Percentiles rank a stretch among this genome's conserved stretches.
Evolutionary conservation across 495 filamentous ascomycete genomes (phyloP).

Genomic region (Niebla homalea): DNA sequence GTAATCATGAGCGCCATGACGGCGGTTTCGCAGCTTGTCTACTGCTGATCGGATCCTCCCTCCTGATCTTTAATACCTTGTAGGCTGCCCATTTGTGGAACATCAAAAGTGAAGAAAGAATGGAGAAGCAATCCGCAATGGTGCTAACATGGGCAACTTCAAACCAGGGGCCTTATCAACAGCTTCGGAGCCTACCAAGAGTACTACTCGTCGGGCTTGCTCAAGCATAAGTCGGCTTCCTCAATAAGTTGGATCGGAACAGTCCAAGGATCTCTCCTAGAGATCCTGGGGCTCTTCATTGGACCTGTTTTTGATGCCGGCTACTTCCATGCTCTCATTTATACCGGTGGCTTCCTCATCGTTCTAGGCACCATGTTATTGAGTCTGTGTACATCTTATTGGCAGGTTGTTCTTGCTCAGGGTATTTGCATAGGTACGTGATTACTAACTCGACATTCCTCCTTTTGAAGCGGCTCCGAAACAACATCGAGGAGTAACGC

Average conservation of each 20-base stretch:
- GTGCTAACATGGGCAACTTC: neutral
- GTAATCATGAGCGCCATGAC: neutral
- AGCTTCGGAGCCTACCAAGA: constrained; percentile 30
- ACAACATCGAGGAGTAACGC: too few relatives aligned
- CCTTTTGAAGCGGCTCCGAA: too few relatives aligned
- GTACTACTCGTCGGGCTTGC: constrained; percentile 14
- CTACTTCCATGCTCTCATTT: constrained; percentile 24
- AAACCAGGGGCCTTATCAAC: constrained; percentile 25
- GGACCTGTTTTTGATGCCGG: constrained; percentile 34
- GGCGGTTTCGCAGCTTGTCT: neutral
- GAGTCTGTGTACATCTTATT: constrained; percentile 29
- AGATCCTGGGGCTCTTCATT: constrained; percentile 26
- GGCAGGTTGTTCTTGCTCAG: constrained; percentile 28
- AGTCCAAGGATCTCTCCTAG: constrained; percentile 28
- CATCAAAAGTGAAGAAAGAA: neutral
- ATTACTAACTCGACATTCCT: too few relatives aligned
- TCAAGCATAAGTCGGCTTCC: constrained; percentile 19
- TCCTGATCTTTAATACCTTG: constrained; percentile 25
- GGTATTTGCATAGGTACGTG: neutral
- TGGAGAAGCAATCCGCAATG: neutral
- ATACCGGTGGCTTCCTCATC: constrained; percentile 21
- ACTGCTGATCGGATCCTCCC: constrained; percentile 14
- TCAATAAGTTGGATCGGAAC: constrained; percentile 37
- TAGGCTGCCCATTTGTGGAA: constrained; percentile 2
- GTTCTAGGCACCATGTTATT: constrained; percentile 37